Conservation (phyloP, 331 rosid genomes). For the Pyracantha coccinea region DNA sequence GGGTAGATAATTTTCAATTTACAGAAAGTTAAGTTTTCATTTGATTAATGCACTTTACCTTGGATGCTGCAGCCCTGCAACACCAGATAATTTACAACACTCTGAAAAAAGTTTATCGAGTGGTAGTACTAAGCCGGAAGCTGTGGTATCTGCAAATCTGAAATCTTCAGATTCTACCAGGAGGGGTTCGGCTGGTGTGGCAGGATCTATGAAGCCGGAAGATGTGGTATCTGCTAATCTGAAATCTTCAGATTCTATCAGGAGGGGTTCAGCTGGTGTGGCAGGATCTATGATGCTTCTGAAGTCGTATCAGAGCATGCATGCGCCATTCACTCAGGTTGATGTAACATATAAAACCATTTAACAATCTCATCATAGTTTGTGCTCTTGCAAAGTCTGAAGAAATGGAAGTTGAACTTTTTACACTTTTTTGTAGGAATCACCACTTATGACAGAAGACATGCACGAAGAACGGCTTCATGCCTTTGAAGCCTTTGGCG, state of each 20-base stretch:
- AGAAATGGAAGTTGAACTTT: conserved; percentile 8
- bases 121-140: conserved; percentile 35
- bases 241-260: conserved; percentile 34
- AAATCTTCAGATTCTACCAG: conserved; percentile 41
- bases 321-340: conserved; percentile 93
- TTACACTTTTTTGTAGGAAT: conserved; percentile 39
- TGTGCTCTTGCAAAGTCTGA: conserved; percentile 14
- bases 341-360: conserved; percentile 19
- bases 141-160: conserved; percentile 25
- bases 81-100: conserved; percentile 27
- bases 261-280: conserved; percentile 83
- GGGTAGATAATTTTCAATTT: neutral
- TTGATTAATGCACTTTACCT: conserved; percentile 3
- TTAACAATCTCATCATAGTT: neutral
- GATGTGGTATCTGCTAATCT: conserved; percentile 28
- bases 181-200: conserved; percentile 77
- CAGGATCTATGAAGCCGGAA: conserved; percentile 61
- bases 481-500: conserved; percentile 80
- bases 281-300: conserved; percentile 74
- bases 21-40: neutral
- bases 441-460: conserved; percentile 99
- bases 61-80: conserved; percentile 36
- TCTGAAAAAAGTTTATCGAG: conserved; percentile 19
- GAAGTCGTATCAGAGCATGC: conserved; percentile 76
- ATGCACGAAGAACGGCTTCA: conserved; percentile 98